Evolutionary conservation across 345 rosid genomes (phyloP).

Genomic region (Pugionium cornutum): DNA sequence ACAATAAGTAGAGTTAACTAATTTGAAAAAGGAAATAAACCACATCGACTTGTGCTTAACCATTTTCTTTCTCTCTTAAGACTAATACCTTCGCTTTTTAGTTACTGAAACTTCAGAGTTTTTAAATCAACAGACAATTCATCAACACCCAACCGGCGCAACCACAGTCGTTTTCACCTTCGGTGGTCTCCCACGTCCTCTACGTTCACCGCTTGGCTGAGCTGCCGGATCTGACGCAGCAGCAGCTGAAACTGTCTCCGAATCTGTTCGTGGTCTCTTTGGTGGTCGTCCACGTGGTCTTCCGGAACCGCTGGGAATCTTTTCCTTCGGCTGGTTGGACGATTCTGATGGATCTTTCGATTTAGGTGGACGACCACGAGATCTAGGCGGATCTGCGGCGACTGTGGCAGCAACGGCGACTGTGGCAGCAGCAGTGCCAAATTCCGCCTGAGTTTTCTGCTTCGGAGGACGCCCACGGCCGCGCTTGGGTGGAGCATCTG

Average conservation of each 20-base stretch:
- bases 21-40: no score
- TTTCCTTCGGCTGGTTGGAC: slow-evolving; percentile 29
- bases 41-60: no score
- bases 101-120: not conserved
- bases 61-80: not conserved
- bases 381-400: slow-evolving; percentile 51
- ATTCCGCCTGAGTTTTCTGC: slow-evolving; percentile 42
- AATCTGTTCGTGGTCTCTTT: slow-evolving; percentile 44
- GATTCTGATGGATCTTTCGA: slow-evolving; percentile 48
- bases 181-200: slow-evolving; percentile 79
- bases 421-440: not conserved
- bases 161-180: slow-evolving; percentile 66
- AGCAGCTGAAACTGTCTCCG: slow-evolving; percentile 8
- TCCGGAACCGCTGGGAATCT: slow-evolving; percentile 36
- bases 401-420: slow-evolving; percentile 18
- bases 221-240: not conserved
- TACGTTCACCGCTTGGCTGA: slow-evolving; percentile 33
- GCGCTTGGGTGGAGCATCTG: slow-evolving; percentile 70
- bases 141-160: slow-evolving; percentile 60
- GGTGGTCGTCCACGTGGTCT: slow-evolving; percentile 76
- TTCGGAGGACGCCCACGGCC: slow-evolving; percentile 92
- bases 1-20: no score
- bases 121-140: not conserved
- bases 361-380: slow-evolving; percentile 79
- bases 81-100: not conserved